These are phyloP conservation scores for Apophysomyces trapeziformis DNA, from an alignment of 371 early-diverging fungal species.

Conservation along the genomic window DNA sequence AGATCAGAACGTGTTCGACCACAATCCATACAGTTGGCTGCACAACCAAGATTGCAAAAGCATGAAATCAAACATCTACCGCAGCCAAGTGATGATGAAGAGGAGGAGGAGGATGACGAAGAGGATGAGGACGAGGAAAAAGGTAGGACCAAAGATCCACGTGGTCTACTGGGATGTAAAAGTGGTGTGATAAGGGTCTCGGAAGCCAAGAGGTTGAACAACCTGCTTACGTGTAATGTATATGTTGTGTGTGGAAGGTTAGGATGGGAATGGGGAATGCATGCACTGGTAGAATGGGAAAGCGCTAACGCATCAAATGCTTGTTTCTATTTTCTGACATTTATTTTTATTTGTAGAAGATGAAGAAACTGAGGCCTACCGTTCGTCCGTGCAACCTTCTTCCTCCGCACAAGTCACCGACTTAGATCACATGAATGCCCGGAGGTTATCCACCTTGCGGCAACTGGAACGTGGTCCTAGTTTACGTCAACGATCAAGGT, in stretches of 20 bases:
- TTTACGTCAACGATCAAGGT: slow-evolving; percentile 30
- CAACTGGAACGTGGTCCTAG: slow-evolving; percentile 34
- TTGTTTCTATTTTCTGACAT: slow-evolving; percentile 13
- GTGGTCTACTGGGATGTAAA: not conserved
- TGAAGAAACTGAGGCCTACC: slow-evolving; percentile 1
- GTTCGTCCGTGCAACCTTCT: not conserved
- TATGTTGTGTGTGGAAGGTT: not conserved
- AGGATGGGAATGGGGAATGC: slow-evolving; percentile 4
- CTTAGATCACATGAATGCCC: slow-evolving; percentile 18
- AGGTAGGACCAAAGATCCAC: slow-evolving; percentile 11
- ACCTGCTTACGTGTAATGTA: not conserved
- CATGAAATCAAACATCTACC: slow-evolving; percentile 8
- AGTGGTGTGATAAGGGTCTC: slow-evolving; percentile 1
- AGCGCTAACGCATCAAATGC: not conserved
- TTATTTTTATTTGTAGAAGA: slow-evolving; percentile 4
- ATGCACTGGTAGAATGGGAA: not conserved
- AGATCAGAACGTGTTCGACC: not conserved
- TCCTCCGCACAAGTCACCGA: slow-evolving; percentile 10
- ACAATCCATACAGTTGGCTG: not conserved
- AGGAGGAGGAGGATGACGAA: slow-evolving; percentile 26
- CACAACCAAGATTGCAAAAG: not conserved
- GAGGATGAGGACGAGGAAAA: not conserved
- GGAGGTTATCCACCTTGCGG: slow-evolving; percentile 33
- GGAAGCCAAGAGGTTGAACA: too few relatives aligned
- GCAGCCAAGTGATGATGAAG: slow-evolving; percentile 32